Base-by-base conservation (phyloP, 2,329 filamentous ascomycete species). In the Curvularia hawaiiensis region DNA sequence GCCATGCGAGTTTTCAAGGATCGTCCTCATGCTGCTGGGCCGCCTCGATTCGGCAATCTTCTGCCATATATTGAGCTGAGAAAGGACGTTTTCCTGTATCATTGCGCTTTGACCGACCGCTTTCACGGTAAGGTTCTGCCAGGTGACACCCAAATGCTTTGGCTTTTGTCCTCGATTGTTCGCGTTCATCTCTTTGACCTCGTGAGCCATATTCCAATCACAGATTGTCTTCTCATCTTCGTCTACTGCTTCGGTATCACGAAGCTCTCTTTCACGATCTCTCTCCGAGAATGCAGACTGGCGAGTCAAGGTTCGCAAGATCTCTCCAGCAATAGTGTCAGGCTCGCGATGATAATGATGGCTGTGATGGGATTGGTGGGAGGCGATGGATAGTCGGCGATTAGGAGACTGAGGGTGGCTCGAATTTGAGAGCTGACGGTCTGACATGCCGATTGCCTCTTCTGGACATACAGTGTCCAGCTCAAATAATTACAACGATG, bases 1-100 rank as follows among this genome's bases (percentile, higher is more conserved):
- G 9, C 53, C 53, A 22, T 33, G 40, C n/a, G 30, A 50, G 10
- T 40, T 20, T 85, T 88, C 81, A n/a, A 66, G 14, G 22, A 66
- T 64, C 10, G 60, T 61, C 45, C 51, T 56, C 40, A 63, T 22
- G 7, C 18, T 38, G n/a, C 54, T 47, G 31, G 58, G 58, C 11
- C 60, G 57, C 50, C 62, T 56, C 33, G 47, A 45, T 31, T 64
- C 62, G 14, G 50, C 51, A 12, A 64, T 51, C 28, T 48, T 49
- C 45, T 61, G 59, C 20, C 56, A 58, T 14, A 66, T 60, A 40
- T 66, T 63, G 54, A 62, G 60, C 48, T 66, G 63, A 31, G 52
- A 58, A 3, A 64, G 52, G n/a, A 61, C 41, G 41, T 61, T 66
- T 51, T 64, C 63, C 18, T 66, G 61, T n/a, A 66, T 18, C 38